Conservation (phyloP, 2,329 filamentous ascomycete genomes). For the Alternaria consortialis region DNA sequence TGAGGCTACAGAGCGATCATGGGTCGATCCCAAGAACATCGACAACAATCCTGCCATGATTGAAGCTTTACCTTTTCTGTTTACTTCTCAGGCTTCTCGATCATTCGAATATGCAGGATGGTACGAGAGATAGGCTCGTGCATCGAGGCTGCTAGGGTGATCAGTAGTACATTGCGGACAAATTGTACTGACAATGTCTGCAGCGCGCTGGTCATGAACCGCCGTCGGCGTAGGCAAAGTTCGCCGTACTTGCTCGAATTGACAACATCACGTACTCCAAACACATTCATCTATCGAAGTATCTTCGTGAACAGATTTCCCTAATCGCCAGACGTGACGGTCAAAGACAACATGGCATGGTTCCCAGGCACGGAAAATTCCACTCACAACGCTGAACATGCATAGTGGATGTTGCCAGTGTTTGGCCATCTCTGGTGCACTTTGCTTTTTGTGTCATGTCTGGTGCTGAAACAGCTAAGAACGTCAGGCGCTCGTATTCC, state of each 20-base stretch:
- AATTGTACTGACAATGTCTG: neutral
- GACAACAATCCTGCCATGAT: neutral
- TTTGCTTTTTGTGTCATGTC: slow-evolving; percentile 13
- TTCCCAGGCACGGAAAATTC: neutral
- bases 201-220: neutral
- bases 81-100: neutral
- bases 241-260: neutral
- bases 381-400: slow-evolving; percentile 5
- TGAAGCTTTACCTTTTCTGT: neutral
- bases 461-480: slow-evolving; percentile 13
- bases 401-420: slow-evolving; percentile 5
- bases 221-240: neutral
- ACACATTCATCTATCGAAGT: neutral
- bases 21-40: neutral
- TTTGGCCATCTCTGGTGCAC: slow-evolving; percentile 4
- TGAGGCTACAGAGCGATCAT: neutral
- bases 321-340: neutral
- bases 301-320: neutral
- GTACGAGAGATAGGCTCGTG: neutral
- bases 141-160: neutral
- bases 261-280: neutral
- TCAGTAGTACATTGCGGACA: neutral
- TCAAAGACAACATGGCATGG: slow-evolving; percentile 1
- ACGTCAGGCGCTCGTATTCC: neutral
- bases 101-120: neutral